Conservation (phyloP, 306 rosid species). For the Castanopsis chinensis region DNA sequence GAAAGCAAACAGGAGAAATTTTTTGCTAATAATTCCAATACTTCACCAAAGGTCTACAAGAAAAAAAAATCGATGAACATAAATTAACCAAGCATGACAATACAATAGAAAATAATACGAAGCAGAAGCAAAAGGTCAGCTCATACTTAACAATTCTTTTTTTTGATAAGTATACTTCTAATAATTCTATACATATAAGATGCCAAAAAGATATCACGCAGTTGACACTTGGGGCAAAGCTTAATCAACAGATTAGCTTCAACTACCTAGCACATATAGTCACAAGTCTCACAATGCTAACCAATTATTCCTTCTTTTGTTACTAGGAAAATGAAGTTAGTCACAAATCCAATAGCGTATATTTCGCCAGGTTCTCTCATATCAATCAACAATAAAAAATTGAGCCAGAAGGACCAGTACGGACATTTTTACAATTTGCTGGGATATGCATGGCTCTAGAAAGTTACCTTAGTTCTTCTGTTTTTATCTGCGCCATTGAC, state of each 20-base stretch:
- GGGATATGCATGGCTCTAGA: conserved; percentile 5
- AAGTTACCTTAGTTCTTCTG: conserved; percentile 70
- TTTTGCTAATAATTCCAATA: neutral
- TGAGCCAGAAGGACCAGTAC: neutral
- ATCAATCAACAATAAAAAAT: neutral
- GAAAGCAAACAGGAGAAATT: neutral
- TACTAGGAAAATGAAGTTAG: neutral
- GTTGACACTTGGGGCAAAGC: too few species aligned
- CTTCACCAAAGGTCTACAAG: neutral
- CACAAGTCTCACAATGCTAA: neutral
- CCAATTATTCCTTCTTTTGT: neutral
- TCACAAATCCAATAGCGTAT: neutral
- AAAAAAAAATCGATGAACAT: neutral
- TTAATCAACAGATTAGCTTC: too few species aligned
- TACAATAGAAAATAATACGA: neutral
- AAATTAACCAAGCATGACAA: neutral
- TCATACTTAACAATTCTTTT: too few species aligned
- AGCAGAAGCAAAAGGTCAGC: neutral
- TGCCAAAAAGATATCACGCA: neutral
- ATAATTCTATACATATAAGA: too few species aligned
- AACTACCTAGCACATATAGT: too few species aligned
- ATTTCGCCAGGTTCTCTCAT: neutral
- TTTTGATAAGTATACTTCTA: too few species aligned
- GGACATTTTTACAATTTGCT: neutral
- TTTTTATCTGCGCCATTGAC: conserved; percentile 77